These are phyloP conservation scores for Cymbidium sinense DNA, from an alignment of 106 monocot genomes.

Conservation along the genomic window DNA sequence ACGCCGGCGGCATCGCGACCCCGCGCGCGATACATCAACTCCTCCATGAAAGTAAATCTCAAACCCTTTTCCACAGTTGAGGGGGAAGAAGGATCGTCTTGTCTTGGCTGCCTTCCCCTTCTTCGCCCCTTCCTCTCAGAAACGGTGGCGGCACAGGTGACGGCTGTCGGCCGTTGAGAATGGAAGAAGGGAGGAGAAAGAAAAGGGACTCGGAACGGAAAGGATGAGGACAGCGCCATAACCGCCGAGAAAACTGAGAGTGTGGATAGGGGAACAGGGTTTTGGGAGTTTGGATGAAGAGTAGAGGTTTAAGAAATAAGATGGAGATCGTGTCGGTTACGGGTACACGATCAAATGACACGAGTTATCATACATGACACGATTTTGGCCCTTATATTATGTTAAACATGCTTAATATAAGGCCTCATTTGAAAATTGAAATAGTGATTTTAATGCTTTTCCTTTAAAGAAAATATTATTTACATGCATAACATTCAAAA, in stretches of 20 bases:
- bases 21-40: slow-evolving; percentile 71
- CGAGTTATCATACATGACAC: too few species aligned
- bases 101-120: slow-evolving; percentile 26
- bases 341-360: too few species aligned
- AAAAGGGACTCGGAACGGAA: slow-evolving; percentile 1
- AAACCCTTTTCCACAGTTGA: slow-evolving; percentile 58
- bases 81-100: slow-evolving; percentile 24
- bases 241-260: neutral
- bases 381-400: too few species aligned
- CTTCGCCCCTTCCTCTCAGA: slow-evolving; percentile 20
- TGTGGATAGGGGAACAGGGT: slow-evolving; percentile 1
- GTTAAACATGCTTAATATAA: too few species aligned
- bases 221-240: slow-evolving; percentile 10
- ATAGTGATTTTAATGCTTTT: too few species aligned
- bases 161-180: neutral
- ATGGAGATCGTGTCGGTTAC: too few species aligned
- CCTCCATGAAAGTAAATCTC: slow-evolving; percentile 78
- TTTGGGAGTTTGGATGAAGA: neutral
- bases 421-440: too few species aligned
- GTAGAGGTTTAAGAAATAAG: neutral
- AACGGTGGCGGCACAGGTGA: slow-evolving; percentile 5
- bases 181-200: neutral
- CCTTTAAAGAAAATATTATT: too few species aligned
- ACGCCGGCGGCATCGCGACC: slow-evolving; percentile 44
- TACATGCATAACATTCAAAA: too few species aligned